phyloP scores from a whole-genome alignment of 257 asterid species.

The Penstemon davidsonii region DNA sequence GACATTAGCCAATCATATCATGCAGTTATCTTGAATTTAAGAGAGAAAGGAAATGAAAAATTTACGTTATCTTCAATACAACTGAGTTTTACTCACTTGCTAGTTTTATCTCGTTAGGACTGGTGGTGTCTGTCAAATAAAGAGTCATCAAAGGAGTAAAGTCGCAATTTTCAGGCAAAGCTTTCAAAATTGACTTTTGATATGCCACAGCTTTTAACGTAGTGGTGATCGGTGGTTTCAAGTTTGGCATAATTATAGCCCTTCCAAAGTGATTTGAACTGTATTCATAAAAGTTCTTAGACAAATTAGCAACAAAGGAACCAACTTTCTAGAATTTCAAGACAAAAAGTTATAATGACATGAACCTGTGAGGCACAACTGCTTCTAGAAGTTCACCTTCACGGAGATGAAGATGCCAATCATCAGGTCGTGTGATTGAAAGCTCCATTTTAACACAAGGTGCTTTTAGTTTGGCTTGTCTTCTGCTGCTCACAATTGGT shows the following conservation, averaged over 20 bases:
- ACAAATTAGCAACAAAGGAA: constrained; percentile 3
- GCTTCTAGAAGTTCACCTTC: constrained; percentile 87
- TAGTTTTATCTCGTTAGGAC: constrained; percentile 71
- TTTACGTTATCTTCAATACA: neutral
- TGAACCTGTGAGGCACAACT: constrained; percentile 76
- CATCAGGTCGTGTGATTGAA: constrained; percentile 82
- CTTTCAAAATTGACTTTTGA: constrained; percentile 64
- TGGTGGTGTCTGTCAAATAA: constrained; percentile 84
- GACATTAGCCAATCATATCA: constrained; percentile 17
- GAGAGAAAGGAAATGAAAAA: constrained; percentile 13
- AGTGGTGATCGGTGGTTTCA: constrained; percentile 89
- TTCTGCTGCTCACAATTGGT: constrained; percentile 32
- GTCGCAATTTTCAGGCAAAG: constrained; percentile 56
- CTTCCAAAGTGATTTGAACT: constrained; percentile 83
- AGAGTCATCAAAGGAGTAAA: constrained; percentile 95
- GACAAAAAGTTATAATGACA: neutral
- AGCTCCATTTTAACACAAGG: constrained; percentile 60
- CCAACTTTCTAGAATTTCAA: neutral
- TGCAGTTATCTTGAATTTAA: constrained; percentile 17
- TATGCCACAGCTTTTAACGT: constrained; percentile 79
- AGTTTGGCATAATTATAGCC: constrained; percentile 95
- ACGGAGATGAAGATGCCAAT: constrained; percentile 99
- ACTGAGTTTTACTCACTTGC: constrained; percentile 63
- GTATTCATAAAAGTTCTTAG: constrained; percentile 22
- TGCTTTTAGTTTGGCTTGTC: constrained; percentile 33